Percentiles rank a stretch among this genome's conserved stretches.
Evolutionary conservation across 192 early-diverging fungal genomes (phyloP).

Genomic region (Linnemannia exigua): DNA sequence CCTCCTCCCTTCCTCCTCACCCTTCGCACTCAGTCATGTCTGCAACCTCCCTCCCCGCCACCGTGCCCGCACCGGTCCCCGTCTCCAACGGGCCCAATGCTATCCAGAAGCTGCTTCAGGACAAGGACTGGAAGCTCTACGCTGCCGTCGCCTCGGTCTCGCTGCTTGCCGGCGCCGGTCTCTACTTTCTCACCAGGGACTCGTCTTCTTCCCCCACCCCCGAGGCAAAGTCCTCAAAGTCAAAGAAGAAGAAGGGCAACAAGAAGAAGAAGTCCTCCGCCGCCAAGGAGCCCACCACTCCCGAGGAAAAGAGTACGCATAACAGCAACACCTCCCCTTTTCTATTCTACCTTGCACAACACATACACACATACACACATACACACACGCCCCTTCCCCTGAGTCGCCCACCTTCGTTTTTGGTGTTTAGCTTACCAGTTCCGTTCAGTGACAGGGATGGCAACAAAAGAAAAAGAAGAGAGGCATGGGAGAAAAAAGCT

Average conservation of each 20-base stretch:
- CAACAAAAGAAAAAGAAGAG: constrained; percentile 6
- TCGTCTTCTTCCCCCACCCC: constrained; percentile 45
- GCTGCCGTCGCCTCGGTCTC: constrained; percentile 72
- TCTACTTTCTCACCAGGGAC: constrained; percentile 74
- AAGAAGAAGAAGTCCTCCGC: constrained; percentile 51
- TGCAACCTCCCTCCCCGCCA: constrained; percentile 34
- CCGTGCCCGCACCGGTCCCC: constrained; percentile 43
- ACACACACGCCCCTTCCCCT: background rate
- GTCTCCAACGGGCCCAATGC: constrained; percentile 33
- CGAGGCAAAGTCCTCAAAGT: constrained; percentile 57
- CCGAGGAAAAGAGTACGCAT: constrained; percentile 33
- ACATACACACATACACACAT: no score
- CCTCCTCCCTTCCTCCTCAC: background rate
- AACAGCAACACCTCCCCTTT: no score
- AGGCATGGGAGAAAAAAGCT: background rate
- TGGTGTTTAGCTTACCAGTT: constrained; percentile 5
- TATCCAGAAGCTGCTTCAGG: constrained; percentile 66
- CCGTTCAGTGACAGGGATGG: background rate
- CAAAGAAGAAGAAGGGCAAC: constrained; percentile 60
- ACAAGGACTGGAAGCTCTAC: constrained; percentile 81
- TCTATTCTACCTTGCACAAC: no score
- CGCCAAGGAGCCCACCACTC: constrained; percentile 32
- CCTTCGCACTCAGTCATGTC: constrained; percentile 25
- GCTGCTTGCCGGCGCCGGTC: constrained; percentile 70
- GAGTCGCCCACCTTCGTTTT: constrained; percentile 7